Conservation (phyloP, 768 basidiomycete species). For the Lactarius indigo region DNA sequence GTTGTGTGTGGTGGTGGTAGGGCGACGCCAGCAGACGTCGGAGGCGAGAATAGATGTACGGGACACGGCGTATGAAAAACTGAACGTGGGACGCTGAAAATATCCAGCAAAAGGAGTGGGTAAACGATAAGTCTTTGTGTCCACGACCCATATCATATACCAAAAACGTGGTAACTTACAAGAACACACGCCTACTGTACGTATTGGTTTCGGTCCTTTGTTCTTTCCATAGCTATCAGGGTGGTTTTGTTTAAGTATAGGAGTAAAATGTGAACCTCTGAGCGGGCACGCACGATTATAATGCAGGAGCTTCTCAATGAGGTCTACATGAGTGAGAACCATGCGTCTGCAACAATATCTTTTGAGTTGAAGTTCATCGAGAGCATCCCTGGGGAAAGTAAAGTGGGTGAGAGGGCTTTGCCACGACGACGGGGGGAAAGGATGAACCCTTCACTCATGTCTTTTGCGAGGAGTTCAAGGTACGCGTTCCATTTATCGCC, state of each 20-base stretch:
- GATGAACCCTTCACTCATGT: constrained; percentile 84
- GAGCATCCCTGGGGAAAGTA: constrained; percentile 60
- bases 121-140: background rate
- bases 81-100: background rate
- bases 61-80: background rate
- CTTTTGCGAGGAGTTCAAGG: constrained; percentile 72
- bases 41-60: background rate
- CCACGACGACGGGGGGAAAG: background rate
- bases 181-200: constrained; percentile 1
- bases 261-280: background rate
- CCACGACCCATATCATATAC: background rate
- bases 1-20: background rate
- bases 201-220: constrained; percentile 25
- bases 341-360: constrained; percentile 96
- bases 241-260: background rate
- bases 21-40: background rate
- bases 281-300: constrained; percentile 74
- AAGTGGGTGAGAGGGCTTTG: background rate
- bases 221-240: constrained; percentile 29
- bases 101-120: background rate
- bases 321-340: constrained; percentile 96
- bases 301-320: constrained; percentile 94
- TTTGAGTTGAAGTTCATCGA: constrained; percentile 85
- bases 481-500: constrained; percentile 95
- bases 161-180: background rate